phyloP scores from a whole-genome alignment of 2,329 filamentous ascomycete genomes.

The Trichoderma endophyticum region DNA sequence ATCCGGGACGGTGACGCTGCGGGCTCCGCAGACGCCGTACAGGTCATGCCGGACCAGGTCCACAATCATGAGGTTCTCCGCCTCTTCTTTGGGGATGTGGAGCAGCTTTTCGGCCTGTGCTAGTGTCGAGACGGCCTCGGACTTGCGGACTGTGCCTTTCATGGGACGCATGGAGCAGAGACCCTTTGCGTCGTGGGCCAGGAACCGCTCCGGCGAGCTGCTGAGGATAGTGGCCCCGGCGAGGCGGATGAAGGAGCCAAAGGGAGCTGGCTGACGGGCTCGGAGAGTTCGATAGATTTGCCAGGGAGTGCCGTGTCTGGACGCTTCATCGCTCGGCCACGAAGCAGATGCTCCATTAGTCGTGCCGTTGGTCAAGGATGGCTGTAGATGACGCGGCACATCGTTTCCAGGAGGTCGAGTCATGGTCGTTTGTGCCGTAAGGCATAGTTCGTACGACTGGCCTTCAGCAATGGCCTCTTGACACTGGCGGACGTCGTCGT shows the following conservation, averaged over 20 bases:
- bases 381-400: slow-evolving; percentile 34
- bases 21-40: slow-evolving; percentile 75
- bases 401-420: slow-evolving; percentile 43
- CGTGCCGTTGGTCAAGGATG: neutral
- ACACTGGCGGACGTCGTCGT: slow-evolving; percentile 63
- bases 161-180: slow-evolving; percentile 82
- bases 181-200: slow-evolving; percentile 54
- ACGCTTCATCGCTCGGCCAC: neutral
- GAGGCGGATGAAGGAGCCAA: slow-evolving; percentile 77
- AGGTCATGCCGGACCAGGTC: slow-evolving; percentile 94
- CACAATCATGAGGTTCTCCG: slow-evolving; percentile 97
- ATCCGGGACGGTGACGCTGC: slow-evolving; percentile 69
- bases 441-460: slow-evolving; percentile 81
- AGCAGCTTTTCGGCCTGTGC: slow-evolving; percentile 70
- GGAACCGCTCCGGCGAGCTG: slow-evolving; percentile 85
- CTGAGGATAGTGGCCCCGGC: slow-evolving; percentile 69
- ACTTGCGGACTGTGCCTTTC: slow-evolving; percentile 93
- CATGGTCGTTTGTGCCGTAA: slow-evolving; percentile 72
- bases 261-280: slow-evolving; percentile 73
- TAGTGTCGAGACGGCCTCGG: slow-evolving; percentile 60
- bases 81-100: slow-evolving; percentile 80
- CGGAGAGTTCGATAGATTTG: slow-evolving; percentile 69
- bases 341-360: neutral
- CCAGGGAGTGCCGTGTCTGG: slow-evolving; percentile 51
- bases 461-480: slow-evolving; percentile 71